These are phyloP conservation scores for Backusella tarrabulga DNA, from an alignment of 192 early-diverging fungal genomes.

Conservation along the genomic window DNA sequence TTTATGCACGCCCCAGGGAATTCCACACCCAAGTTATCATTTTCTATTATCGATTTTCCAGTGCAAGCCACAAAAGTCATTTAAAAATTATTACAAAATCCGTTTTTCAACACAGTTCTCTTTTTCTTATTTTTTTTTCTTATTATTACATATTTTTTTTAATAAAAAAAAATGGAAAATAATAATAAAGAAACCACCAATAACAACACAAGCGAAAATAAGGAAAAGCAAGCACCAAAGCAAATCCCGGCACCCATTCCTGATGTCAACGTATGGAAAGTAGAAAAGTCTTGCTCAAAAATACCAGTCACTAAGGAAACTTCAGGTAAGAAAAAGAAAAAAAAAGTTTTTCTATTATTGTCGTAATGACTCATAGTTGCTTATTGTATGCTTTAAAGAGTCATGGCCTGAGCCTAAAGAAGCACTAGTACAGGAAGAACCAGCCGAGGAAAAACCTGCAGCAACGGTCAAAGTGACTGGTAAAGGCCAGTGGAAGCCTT, in stretches of 20 bases:
- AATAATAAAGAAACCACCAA: neutral
- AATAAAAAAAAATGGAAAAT: neutral
- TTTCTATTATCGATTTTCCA: neutral
- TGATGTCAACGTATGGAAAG: constrained; percentile 35
- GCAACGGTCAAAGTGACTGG: constrained; percentile 28
- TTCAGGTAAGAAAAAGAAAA: constrained; percentile 1
- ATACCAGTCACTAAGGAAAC: constrained; percentile 5
- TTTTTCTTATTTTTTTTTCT: neutral
- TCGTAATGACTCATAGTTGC: neutral
- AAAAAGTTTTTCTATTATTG: neutral
- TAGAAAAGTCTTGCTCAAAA: constrained; percentile 17
- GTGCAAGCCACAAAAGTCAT: neutral
- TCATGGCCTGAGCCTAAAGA: constrained; percentile 38
- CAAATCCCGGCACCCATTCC: constrained; percentile 36
- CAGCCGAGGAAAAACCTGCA: constrained; percentile 18
- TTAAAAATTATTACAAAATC: neutral
- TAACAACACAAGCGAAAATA: neutral
- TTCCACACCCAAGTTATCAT: neutral
- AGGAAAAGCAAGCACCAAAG: constrained; percentile 8
- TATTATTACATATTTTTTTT: neutral
- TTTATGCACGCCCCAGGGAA: too few species aligned
- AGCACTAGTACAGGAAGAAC: constrained; percentile 11
- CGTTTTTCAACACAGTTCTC: neutral
- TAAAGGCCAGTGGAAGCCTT: constrained; percentile 53
- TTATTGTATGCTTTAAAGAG: constrained; percentile 1